A percentile compares a stretch with the other conserved stretches of the same genome.
Evolutionary conservation across 2,329 filamentous ascomycete genomes (phyloP).

Genomic region (Penicillium digitatum): DNA sequence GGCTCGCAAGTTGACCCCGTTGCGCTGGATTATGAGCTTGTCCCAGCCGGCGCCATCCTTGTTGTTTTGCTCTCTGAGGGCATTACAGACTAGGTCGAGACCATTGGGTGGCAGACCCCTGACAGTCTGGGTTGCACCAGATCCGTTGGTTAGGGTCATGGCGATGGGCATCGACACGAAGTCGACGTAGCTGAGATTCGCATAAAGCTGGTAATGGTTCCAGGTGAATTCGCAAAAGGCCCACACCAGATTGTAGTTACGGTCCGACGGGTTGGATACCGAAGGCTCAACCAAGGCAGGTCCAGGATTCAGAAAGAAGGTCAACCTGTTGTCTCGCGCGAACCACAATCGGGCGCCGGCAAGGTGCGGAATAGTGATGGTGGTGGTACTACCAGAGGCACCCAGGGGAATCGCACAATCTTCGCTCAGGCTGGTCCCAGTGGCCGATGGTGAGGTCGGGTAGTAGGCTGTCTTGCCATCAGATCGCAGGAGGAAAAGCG

Average conservation of each 20-base stretch:
- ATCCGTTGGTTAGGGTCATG: conserved; percentile 46
- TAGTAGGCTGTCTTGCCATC: conserved; percentile 65
- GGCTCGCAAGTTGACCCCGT: conserved; percentile 41
- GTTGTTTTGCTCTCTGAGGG: conserved; percentile 53
- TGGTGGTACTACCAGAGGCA: conserved; percentile 55
- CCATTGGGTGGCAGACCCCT: conserved; percentile 57
- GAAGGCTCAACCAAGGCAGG: conserved; percentile 72
- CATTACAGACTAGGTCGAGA: conserved; percentile 53
- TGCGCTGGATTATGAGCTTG: conserved; percentile 51
- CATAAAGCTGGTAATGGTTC: conserved; percentile 59
- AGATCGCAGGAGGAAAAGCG: conserved; percentile 59
- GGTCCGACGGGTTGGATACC: conserved; percentile 61
- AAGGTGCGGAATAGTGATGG: conserved; percentile 64
- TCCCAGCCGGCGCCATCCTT: conserved; percentile 60
- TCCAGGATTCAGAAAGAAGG: conserved; percentile 67
- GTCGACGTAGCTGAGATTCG: conserved; percentile 71
- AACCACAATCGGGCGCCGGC: conserved; percentile 72
- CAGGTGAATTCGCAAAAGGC: conserved; percentile 68
- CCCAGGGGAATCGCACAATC: conserved; percentile 64
- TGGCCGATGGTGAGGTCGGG: conserved; percentile 56
- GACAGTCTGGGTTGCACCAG: conserved; percentile 49
- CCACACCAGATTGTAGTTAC: conserved; percentile 61
- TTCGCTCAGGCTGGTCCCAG: conserved; percentile 48
- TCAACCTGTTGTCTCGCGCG: conserved; percentile 56
- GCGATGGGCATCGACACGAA: conserved; percentile 66